Conservation (phyloP, 768 basidiomycete genomes). For the Sarcodon aspratus region DNA sequence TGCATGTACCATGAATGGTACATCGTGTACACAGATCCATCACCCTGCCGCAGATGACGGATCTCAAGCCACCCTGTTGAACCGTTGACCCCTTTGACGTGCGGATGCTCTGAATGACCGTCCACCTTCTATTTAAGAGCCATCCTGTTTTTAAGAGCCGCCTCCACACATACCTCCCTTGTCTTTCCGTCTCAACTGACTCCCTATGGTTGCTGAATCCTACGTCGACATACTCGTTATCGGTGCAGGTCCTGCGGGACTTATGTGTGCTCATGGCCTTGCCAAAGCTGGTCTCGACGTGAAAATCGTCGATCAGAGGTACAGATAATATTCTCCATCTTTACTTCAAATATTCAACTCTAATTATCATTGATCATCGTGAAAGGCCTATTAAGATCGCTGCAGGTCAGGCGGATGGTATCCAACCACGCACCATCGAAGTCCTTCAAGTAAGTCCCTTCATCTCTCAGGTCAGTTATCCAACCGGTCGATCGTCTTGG, state of each 20-base stretch:
- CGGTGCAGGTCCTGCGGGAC: constrained; percentile 30
- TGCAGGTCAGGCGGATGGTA: constrained; percentile 45
- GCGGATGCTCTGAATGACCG: too few relatives aligned
- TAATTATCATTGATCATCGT: too few relatives aligned
- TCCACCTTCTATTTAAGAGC: too few relatives aligned
- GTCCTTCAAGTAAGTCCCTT: constrained; percentile 28
- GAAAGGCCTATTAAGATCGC: constrained; percentile 24
- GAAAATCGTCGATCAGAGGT: constrained; percentile 30
- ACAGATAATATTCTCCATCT: not conserved
- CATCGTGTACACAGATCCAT: too few relatives aligned
- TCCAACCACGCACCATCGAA: constrained; percentile 43
- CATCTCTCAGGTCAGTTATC: not conserved
- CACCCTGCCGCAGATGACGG: too few relatives aligned
- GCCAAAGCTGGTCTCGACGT: constrained; percentile 24
- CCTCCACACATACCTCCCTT: too few relatives aligned
- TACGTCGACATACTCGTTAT: constrained; percentile 29
- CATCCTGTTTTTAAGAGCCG: too few relatives aligned
- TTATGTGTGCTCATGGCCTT: constrained; percentile 32
- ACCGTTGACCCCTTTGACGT: too few relatives aligned
- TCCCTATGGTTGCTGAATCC: constrained; percentile 5
- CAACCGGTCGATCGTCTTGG: not conserved
- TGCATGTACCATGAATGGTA: too few relatives aligned
- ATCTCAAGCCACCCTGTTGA: too few relatives aligned
- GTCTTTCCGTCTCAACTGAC: too few relatives aligned
- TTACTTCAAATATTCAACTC: too few relatives aligned